phyloP scores from a whole-genome alignment of 148 eudicot genomes.

The Simmondsia chinensis region DNA sequence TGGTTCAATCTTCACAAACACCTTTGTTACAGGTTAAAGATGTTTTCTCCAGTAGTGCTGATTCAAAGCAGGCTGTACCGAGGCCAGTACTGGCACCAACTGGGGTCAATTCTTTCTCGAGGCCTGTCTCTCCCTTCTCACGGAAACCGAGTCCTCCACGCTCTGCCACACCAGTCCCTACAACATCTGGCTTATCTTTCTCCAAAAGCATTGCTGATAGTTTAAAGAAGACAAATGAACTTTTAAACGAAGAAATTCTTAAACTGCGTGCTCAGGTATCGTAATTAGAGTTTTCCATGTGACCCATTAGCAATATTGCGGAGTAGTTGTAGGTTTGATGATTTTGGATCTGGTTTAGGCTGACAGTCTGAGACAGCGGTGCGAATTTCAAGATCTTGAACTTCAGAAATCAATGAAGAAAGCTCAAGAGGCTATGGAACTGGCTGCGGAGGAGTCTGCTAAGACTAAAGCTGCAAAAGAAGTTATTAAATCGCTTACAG shows the following conservation, averaged over 20 bases:
- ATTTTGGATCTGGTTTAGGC: conserved; percentile 37
- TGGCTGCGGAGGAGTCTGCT: conserved; percentile 89
- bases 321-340: neutral
- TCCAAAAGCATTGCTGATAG: conserved; percentile 73
- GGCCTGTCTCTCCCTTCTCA: conserved; percentile 92
- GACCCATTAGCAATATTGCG: neutral
- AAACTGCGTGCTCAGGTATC: conserved; percentile 80
- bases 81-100: conserved; percentile 48
- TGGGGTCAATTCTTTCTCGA: conserved; percentile 43
- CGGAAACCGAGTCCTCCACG: conserved; percentile 92
- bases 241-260: conserved; percentile 76
- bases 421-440: conserved; percentile 70
- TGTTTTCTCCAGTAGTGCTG: conserved; percentile 38
- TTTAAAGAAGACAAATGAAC: conserved; percentile 85
- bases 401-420: conserved; percentile 66
- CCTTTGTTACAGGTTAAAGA: conserved; percentile 67
- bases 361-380: conserved; percentile 55
- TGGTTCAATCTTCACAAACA: conserved; percentile 54
- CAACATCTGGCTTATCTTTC: conserved; percentile 77
- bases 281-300: neutral
- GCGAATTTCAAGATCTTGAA: conserved; percentile 76
- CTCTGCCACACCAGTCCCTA: conserved; percentile 91
- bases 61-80: conserved; percentile 50
- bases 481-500: conserved; percentile 76
- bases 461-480: conserved; percentile 96